Evolutionary conservation across 768 basidiomycete genomes (phyloP).

Genomic region (Auricularia sp.): DNA sequence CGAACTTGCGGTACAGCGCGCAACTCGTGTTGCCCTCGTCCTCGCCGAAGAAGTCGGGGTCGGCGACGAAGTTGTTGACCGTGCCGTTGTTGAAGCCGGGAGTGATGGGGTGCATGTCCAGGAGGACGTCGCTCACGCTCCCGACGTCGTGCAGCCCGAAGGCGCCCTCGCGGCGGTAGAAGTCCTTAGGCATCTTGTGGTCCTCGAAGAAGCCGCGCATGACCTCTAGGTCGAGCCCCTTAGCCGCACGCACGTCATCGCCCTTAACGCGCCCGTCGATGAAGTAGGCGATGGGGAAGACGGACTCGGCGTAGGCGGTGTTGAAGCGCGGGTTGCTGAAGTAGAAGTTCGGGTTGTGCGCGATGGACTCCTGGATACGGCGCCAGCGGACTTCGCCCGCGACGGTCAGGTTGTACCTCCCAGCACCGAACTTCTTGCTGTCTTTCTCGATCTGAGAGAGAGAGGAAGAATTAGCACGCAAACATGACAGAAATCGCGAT

Average conservation of each 20-base stretch:
- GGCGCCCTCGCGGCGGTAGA: slow-evolving; percentile 1
- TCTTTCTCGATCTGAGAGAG: background rate
- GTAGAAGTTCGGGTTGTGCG: slow-evolving; percentile 6
- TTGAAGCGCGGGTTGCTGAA: slow-evolving; percentile 3
- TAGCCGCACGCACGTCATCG: background rate
- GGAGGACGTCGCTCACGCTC: background rate
- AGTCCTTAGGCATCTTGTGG: slow-evolving; percentile 3
- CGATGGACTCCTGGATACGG: slow-evolving; percentile 4
- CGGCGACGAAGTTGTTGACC: background rate
- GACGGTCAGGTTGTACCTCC: background rate
- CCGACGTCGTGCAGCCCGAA: background rate
- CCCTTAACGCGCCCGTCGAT: slow-evolving; percentile 1
- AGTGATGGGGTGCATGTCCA: background rate
- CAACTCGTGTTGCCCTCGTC: background rate
- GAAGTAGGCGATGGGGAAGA: slow-evolving; percentile 7
- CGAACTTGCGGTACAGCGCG: slow-evolving; percentile 4
- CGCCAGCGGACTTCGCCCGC: slow-evolving; percentile 5
- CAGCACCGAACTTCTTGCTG: background rate
- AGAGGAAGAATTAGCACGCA: background rate
- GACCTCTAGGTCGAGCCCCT: slow-evolving; percentile 4
- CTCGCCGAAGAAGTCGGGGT: background rate
- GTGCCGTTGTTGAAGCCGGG: slow-evolving; percentile 1
- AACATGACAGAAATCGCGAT: background rate
- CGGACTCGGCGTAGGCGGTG: slow-evolving; percentile 5
- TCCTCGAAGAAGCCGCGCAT: slow-evolving; percentile 3